Evolutionary conservation across 805 yeast species (phyloP).

Genomic region (Myxozyma geophila): DNA sequence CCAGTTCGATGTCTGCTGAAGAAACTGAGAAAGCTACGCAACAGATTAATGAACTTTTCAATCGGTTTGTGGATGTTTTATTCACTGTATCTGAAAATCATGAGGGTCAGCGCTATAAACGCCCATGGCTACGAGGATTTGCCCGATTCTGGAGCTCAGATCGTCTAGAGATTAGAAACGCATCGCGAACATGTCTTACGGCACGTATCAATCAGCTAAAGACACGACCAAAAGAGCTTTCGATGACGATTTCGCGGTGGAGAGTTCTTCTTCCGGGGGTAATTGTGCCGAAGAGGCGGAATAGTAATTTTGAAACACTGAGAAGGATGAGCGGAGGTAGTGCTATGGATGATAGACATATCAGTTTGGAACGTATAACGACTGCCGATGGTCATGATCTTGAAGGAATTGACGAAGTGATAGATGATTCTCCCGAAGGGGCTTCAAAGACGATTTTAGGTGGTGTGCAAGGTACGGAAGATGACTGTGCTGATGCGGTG

Average conservation of each 20-base stretch:
- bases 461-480: neutral
- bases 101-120: conserved; percentile 22
- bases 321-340: conserved; percentile 13
- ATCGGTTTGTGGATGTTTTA: conserved; percentile 22
- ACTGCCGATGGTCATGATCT: conserved; percentile 13
- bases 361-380: conserved; percentile 15
- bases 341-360: conserved; percentile 9
- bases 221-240: conserved; percentile 26
- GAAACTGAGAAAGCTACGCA: neutral
- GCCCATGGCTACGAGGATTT: conserved; percentile 36
- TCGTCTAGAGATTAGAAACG: conserved; percentile 12
- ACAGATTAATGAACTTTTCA: conserved; percentile 2
- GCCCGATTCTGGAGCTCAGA: conserved; percentile 33
- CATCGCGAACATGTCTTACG: conserved; percentile 25
- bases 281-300: conserved; percentile 13
- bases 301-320: neutral
- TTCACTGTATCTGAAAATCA: conserved; percentile 15
- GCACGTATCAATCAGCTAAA: conserved; percentile 27
- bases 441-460: neutral
- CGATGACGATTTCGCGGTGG: conserved; percentile 35
- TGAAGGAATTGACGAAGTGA: conserved; percentile 18
- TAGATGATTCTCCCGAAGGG: conserved; percentile 22
- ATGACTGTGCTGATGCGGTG: conserved; percentile 14
- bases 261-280: conserved; percentile 32
- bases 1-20: conserved; percentile 1